phyloP scores from a whole-genome alignment of 352 stramenopile species.

The Globisporangium takayamanum region DNA sequence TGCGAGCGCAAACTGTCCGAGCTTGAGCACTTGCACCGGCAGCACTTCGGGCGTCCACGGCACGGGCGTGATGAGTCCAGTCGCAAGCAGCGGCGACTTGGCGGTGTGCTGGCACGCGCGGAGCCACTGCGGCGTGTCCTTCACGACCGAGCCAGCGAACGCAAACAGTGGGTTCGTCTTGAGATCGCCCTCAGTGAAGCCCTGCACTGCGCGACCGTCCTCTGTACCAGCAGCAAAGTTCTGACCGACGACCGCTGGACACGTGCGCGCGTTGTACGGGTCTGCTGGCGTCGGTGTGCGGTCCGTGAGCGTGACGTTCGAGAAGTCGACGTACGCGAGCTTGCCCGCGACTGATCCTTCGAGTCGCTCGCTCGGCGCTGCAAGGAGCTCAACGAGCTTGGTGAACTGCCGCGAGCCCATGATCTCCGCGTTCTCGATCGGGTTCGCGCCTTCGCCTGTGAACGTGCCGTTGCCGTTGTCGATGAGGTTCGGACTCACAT shows the following conservation, averaged over 20 bases:
- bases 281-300: slow-evolving; percentile 12
- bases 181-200: slow-evolving; percentile 36
- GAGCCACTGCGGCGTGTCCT: slow-evolving; percentile 29
- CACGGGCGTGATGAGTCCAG: slow-evolving; percentile 32
- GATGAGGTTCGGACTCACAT: slow-evolving; percentile 41
- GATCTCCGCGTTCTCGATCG: slow-evolving; percentile 36
- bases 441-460: slow-evolving; percentile 23
- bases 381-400: slow-evolving; percentile 24
- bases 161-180: slow-evolving; percentile 29
- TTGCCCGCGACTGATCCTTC: slow-evolving; percentile 18
- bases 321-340: slow-evolving; percentile 43
- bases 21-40: slow-evolving; percentile 44
- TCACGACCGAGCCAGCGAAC: slow-evolving; percentile 18
- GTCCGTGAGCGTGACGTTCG: slow-evolving; percentile 32
- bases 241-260: slow-evolving; percentile 36
- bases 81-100: slow-evolving; percentile 33
- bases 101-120: slow-evolving; percentile 29
- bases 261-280: slow-evolving; percentile 31
- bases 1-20: slow-evolving; percentile 49
- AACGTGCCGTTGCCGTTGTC: slow-evolving; percentile 49
- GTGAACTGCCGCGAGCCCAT: slow-evolving; percentile 30
- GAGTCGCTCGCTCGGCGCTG: slow-evolving; percentile 17
- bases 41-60: slow-evolving; percentile 43
- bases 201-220: slow-evolving; percentile 26
- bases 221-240: slow-evolving; percentile 49